A percentile compares a stretch with the other conserved stretches of the same genome.
phyloP scores from a whole-genome alignment of 164 flowering plant species.

The Sextonia rubra region DNA sequence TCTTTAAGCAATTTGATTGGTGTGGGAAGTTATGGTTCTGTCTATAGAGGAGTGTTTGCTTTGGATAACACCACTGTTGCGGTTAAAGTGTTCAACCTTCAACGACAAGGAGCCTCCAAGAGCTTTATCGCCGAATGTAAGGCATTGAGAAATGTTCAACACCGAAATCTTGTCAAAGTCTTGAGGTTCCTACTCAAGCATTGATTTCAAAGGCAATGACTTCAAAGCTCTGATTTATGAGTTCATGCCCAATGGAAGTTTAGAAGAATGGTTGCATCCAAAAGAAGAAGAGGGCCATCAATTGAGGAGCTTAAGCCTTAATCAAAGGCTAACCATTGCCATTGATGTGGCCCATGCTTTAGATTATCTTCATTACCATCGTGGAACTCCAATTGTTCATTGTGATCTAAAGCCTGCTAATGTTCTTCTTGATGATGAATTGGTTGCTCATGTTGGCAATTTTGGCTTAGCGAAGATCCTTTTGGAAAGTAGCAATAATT shows the following conservation, averaged over 20 bases:
- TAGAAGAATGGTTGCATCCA: not conserved
- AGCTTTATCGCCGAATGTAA: constrained; percentile 4
- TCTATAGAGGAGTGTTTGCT: not conserved
- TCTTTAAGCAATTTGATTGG: constrained; percentile 3
- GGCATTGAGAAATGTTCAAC: constrained; percentile 4
- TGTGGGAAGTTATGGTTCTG: constrained; percentile 5
- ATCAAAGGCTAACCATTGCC: constrained; percentile 1
- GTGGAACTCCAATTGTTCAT: too few species aligned
- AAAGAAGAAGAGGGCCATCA: not conserved
- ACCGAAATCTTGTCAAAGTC: constrained; percentile 8
- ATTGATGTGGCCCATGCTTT: constrained; percentile 5
- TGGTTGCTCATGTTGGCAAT: too few species aligned
- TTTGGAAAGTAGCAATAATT: too few species aligned
- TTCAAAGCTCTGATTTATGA: constrained; percentile 9
- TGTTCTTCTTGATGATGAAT: too few species aligned
- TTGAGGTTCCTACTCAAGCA: constrained; percentile 2
- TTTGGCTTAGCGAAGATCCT: too few species aligned
- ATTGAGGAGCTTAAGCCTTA: not conserved
- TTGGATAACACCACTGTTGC: not conserved
- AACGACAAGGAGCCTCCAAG: not conserved
- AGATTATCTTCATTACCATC: constrained; percentile 9
- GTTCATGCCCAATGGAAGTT: constrained; percentile 5
- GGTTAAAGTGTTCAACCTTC: constrained; percentile 4
- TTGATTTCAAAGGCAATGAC: constrained; percentile 6
- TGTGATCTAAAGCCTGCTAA: too few species aligned